These are phyloP conservation scores for Kokia cookei DNA, from an alignment of 441 rosid genomes.

Conservation along the genomic window DNA sequence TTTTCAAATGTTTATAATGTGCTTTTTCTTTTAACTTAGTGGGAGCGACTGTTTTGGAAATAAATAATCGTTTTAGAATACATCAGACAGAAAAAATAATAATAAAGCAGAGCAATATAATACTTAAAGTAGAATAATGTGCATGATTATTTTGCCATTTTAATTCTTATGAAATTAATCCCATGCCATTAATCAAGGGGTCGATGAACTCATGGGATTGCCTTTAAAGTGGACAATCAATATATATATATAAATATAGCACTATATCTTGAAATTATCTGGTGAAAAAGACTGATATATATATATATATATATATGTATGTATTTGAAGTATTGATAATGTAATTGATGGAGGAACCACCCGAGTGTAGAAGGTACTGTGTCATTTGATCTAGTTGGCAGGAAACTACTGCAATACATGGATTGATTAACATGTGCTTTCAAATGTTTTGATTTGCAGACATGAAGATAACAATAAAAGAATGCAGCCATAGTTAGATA, in stretches of 20 bases:
- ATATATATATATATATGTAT: too few relatives aligned
- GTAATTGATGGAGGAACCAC: background rate
- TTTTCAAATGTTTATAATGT: background rate
- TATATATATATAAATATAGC: background rate
- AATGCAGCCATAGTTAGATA: constrained; percentile 35
- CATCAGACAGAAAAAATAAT: background rate
- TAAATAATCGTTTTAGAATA: background rate
- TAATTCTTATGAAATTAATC: background rate
- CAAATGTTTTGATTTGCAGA: constrained; percentile 19
- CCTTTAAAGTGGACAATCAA: background rate
- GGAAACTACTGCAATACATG: constrained; percentile 8
- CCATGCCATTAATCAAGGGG: constrained; percentile 1
- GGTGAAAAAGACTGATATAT: too few relatives aligned
- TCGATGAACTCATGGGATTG: background rate
- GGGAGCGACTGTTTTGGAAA: background rate
- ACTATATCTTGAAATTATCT: too few relatives aligned
- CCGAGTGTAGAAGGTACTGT: background rate
- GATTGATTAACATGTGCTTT: constrained; percentile 22
- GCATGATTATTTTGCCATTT: background rate
- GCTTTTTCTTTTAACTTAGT: background rate
- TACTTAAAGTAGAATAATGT: background rate
- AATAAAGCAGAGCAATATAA: background rate
- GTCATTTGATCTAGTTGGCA: background rate
- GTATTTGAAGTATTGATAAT: too few relatives aligned
- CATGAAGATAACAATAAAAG: constrained; percentile 38